A percentile compares a stretch with the other conserved stretches of the same genome.
Conservation (phyloP, 108 stramenopile genomes). For the Fragilaria crotonensis region DNA sequence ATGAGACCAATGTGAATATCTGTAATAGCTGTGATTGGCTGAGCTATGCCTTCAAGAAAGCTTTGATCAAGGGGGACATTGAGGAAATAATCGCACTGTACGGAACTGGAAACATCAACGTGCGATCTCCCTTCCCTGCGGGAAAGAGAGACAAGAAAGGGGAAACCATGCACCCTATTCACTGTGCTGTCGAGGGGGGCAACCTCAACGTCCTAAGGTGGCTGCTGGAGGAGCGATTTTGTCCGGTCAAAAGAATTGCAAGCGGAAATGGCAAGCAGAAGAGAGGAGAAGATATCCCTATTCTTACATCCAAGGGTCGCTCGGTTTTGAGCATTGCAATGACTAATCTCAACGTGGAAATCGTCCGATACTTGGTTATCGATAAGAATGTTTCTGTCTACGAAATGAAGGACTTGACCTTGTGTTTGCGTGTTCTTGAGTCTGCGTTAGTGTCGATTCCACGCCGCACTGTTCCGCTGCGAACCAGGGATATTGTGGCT, state of each 20-base stretch:
- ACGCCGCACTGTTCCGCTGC: not conserved
- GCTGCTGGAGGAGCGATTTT: constrained; percentile 75
- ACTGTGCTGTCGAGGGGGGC: constrained; percentile 72
- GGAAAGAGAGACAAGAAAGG: constrained; percentile 36
- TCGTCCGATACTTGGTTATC: constrained; percentile 66
- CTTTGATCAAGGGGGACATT: constrained; percentile 58
- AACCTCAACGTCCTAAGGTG: constrained; percentile 66
- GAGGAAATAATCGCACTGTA: constrained; percentile 63
- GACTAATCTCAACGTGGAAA: constrained; percentile 38
- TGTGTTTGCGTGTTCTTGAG: not conserved
- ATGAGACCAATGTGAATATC: constrained; percentile 42
- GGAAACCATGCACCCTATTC: constrained; percentile 63
- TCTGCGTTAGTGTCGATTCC: not conserved
- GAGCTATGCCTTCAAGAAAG: constrained; percentile 49
- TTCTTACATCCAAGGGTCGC: constrained; percentile 71
- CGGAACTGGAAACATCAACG: constrained; percentile 75
- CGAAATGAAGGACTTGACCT: constrained; percentile 18
- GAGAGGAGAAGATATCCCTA: constrained; percentile 23
- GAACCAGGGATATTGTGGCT: not conserved
- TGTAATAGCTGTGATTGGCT: constrained; percentile 60
- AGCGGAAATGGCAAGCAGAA: constrained; percentile 31
- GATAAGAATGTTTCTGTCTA: constrained; percentile 59
- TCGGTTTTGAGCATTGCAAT: constrained; percentile 71
- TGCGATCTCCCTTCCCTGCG: constrained; percentile 53
- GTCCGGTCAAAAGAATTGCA: constrained; percentile 52